A percentile compares a stretch with the other conserved stretches of the same genome.
phyloP scores from a whole-genome alignment of 1,284 basidiomycete genomes.

The Mycena citricolor region DNA sequence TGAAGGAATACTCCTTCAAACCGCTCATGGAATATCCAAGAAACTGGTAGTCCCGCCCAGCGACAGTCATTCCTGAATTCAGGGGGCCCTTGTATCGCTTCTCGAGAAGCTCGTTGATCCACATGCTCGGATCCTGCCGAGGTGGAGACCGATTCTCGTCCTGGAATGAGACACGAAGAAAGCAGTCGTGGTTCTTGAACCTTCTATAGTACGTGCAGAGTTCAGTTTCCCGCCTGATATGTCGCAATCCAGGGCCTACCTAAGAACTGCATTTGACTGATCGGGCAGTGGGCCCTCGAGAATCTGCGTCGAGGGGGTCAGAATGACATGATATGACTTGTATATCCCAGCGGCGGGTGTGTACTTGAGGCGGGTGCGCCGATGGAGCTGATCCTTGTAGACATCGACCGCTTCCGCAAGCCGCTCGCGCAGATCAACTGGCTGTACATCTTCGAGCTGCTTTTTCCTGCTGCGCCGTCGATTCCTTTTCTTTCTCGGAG shows the following conservation, averaged over 20 bases:
- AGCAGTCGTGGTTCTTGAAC: constrained; percentile 48
- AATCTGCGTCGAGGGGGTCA: constrained; percentile 52
- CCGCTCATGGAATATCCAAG: constrained; percentile 64
- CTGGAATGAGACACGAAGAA: constrained; percentile 63
- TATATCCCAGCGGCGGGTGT: constrained; percentile 27
- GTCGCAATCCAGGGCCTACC: constrained; percentile 1
- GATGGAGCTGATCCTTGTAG: constrained; percentile 29
- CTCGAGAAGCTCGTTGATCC: constrained; percentile 43
- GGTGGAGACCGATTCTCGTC: constrained; percentile 57
- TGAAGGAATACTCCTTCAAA: constrained; percentile 56
- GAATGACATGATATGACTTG: constrained; percentile 42
- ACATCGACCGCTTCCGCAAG: constrained; percentile 26
- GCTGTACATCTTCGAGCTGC: constrained; percentile 1
- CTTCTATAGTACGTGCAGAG: constrained; percentile 36
- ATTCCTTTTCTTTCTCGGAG: constrained; percentile 2
- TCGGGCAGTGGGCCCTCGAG: constrained; percentile 59
- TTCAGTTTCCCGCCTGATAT: background rate
- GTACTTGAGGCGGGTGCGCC: constrained; percentile 27
- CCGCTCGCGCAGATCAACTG: constrained; percentile 16
- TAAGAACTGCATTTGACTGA: constrained; percentile 59
- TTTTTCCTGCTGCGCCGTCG: constrained; percentile 17
- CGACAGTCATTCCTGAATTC: constrained; percentile 47
- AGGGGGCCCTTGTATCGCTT: constrained; percentile 45
- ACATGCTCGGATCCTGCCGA: constrained; percentile 48
- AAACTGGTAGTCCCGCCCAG: constrained; percentile 54